phyloP scores from a whole-genome alignment of 2,329 filamentous ascomycete genomes.

The Trichoderma sp. region DNA sequence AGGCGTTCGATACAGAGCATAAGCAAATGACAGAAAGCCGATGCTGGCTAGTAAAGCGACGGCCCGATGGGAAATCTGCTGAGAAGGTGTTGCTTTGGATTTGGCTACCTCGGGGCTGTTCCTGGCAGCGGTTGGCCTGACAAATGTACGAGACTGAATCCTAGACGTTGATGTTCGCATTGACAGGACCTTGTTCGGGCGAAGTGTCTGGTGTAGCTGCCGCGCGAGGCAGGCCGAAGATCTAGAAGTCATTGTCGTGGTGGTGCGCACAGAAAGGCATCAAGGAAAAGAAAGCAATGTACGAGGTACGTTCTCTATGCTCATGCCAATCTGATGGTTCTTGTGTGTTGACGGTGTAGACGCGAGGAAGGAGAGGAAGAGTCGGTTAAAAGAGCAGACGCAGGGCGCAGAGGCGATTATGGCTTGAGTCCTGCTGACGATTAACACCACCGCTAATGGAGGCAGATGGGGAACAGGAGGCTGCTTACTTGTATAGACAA shows the following conservation, averaged over 20 bases:
- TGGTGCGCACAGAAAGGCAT: background rate
- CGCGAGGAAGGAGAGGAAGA: background rate
- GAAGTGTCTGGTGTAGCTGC: conserved; percentile 11
- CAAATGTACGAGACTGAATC: conserved; percentile 9
- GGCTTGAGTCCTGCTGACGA: background rate
- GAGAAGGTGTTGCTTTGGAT: background rate
- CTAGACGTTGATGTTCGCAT: background rate
- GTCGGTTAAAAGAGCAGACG: background rate
- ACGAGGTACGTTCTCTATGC: background rate
- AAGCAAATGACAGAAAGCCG: conserved; percentile 19
- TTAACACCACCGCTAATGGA: background rate
- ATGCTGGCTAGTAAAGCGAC: conserved; percentile 24
- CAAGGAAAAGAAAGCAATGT: background rate
- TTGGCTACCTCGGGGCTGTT: background rate
- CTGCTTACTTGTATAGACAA: background rate
- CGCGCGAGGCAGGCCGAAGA: conserved; percentile 2
- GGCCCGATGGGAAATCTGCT: conserved; percentile 8
- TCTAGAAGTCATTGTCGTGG: conserved; percentile 19
- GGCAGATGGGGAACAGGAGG: background rate
- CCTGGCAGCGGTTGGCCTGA: conserved; percentile 14
- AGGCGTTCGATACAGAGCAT: conserved; percentile 20
- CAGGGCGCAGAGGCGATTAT: conserved; percentile 1
- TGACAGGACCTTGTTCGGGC: background rate
- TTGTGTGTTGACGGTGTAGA: background rate
- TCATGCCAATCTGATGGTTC: background rate